Evolutionary conservation across 2,329 filamentous ascomycete species (phyloP), one percentile per base, ranked within the genome.

Genomic region (Trichoderma guizhouense): DNA sequence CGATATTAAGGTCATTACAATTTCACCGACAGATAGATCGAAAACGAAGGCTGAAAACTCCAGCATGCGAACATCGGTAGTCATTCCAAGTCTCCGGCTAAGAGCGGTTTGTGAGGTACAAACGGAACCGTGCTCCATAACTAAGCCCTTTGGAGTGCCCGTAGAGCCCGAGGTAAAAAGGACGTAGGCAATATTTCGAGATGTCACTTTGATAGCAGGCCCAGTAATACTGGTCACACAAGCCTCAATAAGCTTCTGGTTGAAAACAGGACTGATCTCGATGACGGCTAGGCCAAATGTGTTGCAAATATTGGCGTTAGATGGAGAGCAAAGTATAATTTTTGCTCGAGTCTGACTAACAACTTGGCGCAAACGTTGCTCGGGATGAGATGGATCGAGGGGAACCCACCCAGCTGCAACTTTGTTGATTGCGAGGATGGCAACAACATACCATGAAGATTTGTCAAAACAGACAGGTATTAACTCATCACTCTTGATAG

Each of bases 401-500:
- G 72, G 73, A 24, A 74, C 75, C 30, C 72, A 75, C 6, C 61
- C 72, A 9, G 65, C 75, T 18, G 73, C 75, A 24, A 75, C 72
- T 26, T 74, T 72, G 24, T 75, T 65, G 12, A 76, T 71, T 4
- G 74, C 75, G 0, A 76, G 57, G 47, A 74, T 74, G 3, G 74
- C 34, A 24, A 76, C 72, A 1, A 76, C 26, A 7, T 72, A 43
- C 75, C 75, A 76, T 0, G 69, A 62, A 0, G 76, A 78, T 36
- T 80, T 80, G 14, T 79, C 77, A 18, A 79, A 79, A 55, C 76
- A 79, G 0, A 80, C 58, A 3, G 76, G 75, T 0, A 80, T 73
- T 3, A 73, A 18, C 5, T 73, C 72, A 14, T 69, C 65, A 7
- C 26, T 1, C 14, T 66, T 69, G 7, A 73, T 24, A 1, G 11